A percentile compares a stretch with the other conserved stretches of the same genome.
phyloP scores from a whole-genome alignment of 208 protist genomes.

The Leishmania turanica region DNA sequence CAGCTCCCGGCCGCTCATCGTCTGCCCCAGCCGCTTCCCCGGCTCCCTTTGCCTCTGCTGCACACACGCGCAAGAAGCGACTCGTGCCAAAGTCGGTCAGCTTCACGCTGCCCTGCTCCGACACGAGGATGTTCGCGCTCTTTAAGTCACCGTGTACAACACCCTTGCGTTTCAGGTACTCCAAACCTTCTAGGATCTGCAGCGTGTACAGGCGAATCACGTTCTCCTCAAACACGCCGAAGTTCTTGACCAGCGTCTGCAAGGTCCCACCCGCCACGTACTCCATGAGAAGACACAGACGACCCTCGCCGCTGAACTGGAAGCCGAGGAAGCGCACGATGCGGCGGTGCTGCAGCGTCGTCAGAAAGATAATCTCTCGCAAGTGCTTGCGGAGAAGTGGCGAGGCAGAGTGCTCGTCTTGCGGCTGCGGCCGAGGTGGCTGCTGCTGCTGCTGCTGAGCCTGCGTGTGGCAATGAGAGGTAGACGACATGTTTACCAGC shows the following conservation, averaged over 20 bases:
- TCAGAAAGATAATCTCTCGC: constrained; percentile 81
- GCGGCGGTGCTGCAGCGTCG: constrained; percentile 66
- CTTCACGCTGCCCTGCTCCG: constrained; percentile 81
- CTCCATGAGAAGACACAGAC: constrained; percentile 89
- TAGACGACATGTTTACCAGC: background rate
- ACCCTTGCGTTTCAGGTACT: constrained; percentile 68
- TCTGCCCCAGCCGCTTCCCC: background rate
- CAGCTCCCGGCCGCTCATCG: background rate
- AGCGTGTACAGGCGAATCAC: constrained; percentile 83
- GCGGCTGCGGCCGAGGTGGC: background rate
- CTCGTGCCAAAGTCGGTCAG: constrained; percentile 93
- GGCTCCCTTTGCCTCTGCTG: constrained; percentile 2
- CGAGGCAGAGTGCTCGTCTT: constrained; percentile 7
- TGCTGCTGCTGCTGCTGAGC: background rate
- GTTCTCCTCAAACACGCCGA: constrained; percentile 86
- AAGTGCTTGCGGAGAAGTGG: constrained; percentile 46
- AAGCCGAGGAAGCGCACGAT: constrained; percentile 89
- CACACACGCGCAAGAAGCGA: constrained; percentile 35
- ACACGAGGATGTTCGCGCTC: constrained; percentile 87
- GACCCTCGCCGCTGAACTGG: constrained; percentile 41
- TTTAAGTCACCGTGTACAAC: constrained; percentile 91
- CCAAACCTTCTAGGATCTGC: constrained; percentile 86
- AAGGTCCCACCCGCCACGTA: constrained; percentile 90
- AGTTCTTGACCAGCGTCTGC: constrained; percentile 80
- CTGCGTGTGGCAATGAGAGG: background rate